A percentile compares a stretch with the other conserved stretches of the same genome.
Evolutionary conservation across 345 rosid species (phyloP).

Genomic region (Acer yangbiense): DNA sequence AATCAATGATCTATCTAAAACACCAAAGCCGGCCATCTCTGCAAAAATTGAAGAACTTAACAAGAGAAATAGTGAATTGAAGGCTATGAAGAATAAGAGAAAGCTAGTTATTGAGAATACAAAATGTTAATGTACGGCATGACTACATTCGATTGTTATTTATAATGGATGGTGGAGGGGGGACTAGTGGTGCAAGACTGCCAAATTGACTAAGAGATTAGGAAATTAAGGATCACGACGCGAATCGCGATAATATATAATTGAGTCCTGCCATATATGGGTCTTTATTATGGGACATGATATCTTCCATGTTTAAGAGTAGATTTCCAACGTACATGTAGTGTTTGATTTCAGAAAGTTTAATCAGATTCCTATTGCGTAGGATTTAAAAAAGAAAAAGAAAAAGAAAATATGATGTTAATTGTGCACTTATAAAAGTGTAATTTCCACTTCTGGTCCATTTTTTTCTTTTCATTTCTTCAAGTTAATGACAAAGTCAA

Average conservation of each 20-base stretch:
- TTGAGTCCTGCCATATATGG: too few species aligned
- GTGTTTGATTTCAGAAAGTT: too few species aligned
- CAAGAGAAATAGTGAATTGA: not conserved
- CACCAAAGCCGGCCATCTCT: slow-evolving; percentile 21
- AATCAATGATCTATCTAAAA: slow-evolving; percentile 4
- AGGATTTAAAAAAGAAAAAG: too few species aligned
- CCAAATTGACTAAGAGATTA: slow-evolving; percentile 16
- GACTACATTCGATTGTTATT: not conserved
- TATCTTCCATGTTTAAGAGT: too few species aligned
- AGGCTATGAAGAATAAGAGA: not conserved
- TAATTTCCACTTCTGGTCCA: not conserved
- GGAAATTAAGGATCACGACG: not conserved
- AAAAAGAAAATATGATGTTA: not conserved
- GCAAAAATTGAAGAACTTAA: not conserved
- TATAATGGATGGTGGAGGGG: not conserved
- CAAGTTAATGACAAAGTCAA: not conserved
- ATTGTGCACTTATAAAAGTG: not conserved
- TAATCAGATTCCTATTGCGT: too few species aligned
- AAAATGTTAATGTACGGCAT: not conserved
- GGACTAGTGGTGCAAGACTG: slow-evolving; percentile 14
- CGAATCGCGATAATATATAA: too few species aligned
- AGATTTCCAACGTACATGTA: too few species aligned
- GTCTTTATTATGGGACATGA: too few species aligned
- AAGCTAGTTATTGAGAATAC: too few species aligned
- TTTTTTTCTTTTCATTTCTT: not conserved